These are phyloP conservation scores for Auriscalpium microsporum DNA, from an alignment of 768 basidiomycete species.

Conservation along the genomic window DNA sequence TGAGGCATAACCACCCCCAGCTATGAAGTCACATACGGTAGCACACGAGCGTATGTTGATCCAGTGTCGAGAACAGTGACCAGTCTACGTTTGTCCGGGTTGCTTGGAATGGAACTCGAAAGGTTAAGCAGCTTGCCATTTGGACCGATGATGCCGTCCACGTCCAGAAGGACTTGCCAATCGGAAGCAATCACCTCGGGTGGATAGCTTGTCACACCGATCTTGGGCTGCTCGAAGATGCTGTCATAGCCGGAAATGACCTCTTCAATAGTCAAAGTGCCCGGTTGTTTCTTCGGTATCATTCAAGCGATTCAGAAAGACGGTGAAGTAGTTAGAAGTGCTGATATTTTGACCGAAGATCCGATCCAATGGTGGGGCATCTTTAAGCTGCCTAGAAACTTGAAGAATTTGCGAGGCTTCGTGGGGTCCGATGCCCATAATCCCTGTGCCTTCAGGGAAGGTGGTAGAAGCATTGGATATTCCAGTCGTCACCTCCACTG, in stretches of 20 bases:
- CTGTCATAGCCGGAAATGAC: slow-evolving; percentile 20
- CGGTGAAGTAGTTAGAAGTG: slow-evolving; percentile 24
- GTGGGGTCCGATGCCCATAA: slow-evolving; percentile 27
- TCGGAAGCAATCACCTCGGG: slow-evolving; percentile 17
- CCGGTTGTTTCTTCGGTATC: slow-evolving; percentile 20
- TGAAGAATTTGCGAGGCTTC: slow-evolving; percentile 12
- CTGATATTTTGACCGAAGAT: slow-evolving; percentile 25
- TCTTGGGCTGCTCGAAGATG: slow-evolving; percentile 20
- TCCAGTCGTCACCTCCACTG: no score
- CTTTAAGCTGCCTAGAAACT: slow-evolving; percentile 6
- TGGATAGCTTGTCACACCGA: slow-evolving; percentile 18
- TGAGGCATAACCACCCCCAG: no score
- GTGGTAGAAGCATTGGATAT: no score
- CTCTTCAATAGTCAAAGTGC: slow-evolving; percentile 25
- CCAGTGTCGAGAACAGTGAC: slow-evolving; percentile 64
- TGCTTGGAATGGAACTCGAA: slow-evolving; percentile 14
- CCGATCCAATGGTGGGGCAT: slow-evolving; percentile 19
- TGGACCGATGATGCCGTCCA: slow-evolving; percentile 26
- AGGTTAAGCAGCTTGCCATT: slow-evolving; percentile 22
- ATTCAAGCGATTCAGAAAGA: slow-evolving; percentile 23
- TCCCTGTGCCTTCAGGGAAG: slow-evolving; percentile 7
- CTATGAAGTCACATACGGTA: no score
- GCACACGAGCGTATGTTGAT: slow-evolving; percentile 29
- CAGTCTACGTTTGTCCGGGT: slow-evolving; percentile 39
- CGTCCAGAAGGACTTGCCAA: slow-evolving; percentile 25